Conservation (phyloP, 2,329 filamentous ascomycete genomes). For the Fusarium sp. region DNA sequence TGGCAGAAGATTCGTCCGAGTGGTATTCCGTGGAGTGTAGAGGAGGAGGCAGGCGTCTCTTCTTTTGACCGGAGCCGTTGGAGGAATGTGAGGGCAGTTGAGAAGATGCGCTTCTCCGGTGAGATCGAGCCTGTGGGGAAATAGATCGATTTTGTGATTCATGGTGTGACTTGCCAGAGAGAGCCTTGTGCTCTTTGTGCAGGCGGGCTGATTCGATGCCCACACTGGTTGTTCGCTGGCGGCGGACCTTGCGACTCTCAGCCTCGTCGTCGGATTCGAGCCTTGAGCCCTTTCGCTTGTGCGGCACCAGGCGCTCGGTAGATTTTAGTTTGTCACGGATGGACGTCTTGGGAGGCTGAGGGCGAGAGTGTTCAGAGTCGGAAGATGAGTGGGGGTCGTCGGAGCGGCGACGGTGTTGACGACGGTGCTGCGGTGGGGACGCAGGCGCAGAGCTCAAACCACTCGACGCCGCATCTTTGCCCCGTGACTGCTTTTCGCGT, state of each 20-base stretch:
- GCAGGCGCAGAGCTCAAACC: constrained; percentile 69
- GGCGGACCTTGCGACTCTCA: constrained; percentile 65
- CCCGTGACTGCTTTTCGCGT: constrained; percentile 54
- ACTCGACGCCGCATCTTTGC: constrained; percentile 63
- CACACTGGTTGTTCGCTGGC: constrained; percentile 62
- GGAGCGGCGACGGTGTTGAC: constrained; percentile 48
- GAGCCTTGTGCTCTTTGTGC: constrained; percentile 49
- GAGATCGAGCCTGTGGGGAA: constrained; percentile 69
- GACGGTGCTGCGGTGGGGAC: constrained; percentile 59
- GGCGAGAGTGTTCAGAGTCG: constrained; percentile 64
- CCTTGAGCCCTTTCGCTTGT: constrained; percentile 66
- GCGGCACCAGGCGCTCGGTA: constrained; percentile 58
- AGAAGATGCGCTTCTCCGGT: constrained; percentile 74
- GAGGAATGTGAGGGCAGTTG: constrained; percentile 67
- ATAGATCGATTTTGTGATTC: constrained; percentile 59
- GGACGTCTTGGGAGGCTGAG: constrained; percentile 56
- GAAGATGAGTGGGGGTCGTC: constrained; percentile 61
- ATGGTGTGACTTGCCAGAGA: constrained; percentile 47
- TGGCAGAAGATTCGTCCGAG: constrained; percentile 74
- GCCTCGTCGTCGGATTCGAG: constrained; percentile 69
- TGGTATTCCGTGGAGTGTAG: constrained; percentile 73
- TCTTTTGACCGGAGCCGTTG: constrained; percentile 69
- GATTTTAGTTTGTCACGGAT: constrained; percentile 61
- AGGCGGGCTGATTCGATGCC: constrained; percentile 50
- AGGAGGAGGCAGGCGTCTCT: constrained; percentile 70